Evolutionary conservation across 495 filamentous ascomycete genomes (phyloP), one percentile per base, ranked within the genome.

Genomic region (Lophium mytilinum): DNA sequence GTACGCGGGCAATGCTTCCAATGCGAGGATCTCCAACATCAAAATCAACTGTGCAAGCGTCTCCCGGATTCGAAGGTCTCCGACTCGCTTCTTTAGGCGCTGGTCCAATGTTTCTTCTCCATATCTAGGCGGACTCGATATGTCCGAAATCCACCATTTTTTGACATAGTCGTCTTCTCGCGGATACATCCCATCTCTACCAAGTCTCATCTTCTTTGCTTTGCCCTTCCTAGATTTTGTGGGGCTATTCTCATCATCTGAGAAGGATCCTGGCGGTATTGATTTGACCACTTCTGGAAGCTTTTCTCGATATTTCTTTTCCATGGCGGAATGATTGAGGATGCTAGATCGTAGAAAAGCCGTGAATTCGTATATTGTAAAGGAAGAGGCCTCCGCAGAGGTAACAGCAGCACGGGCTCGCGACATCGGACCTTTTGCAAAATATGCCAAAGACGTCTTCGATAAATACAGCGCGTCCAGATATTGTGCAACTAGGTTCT

Each of bases 351-450:
- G 80, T 21, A 96, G 74, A 56, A 86, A 93, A 1, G 76, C 74
- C 46, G 85, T 71, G 3, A 95, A 72, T 46, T 87, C 78, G 62
- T 63, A 21, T 61, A 74, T 66, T 0, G 52, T 43, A 14, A 58
- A 56, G 12, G 59, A 51, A 21, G 40, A 39, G 68, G 74, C 76
- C 14, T 80, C 76, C 24, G 81, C 74, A 24, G 80, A 70, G 61
- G 86, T 81, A 58, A 95, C 89, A 36, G 83, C 81, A 47, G 84
- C 85, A 52, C 93, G 80, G 18, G 88, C 89, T 64, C 90, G 81
- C n/a, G 94, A 87, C 18, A 97, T 76, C 4, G 93, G 90, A 1
- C 93, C 93, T 75, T 98, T 98, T 17, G 92, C 88, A 75, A 97
- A 98, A 69, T 96, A 98, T 60, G 92, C 94, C 63, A 97, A 73